Evolutionary conservation across 805 yeast species (phyloP), one percentile per base, ranked within the genome.

Genomic region (Maudiozyma turicensis): DNA sequence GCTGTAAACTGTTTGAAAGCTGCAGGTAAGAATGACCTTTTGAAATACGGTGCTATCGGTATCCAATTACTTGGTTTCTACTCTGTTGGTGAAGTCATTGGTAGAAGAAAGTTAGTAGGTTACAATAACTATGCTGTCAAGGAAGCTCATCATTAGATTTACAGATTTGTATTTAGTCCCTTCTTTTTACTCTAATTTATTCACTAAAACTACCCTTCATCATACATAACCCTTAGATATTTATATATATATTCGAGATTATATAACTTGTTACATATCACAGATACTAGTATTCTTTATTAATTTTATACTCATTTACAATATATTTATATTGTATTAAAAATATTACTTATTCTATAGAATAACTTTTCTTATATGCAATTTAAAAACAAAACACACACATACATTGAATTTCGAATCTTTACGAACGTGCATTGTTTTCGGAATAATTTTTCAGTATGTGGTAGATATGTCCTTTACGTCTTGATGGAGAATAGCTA

Each of bases 81-180:
- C 72, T 81, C 97, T 30, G 76, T 91, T 44, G 99, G 99, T 67
- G 99, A 93, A 77, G 81, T 90, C 59, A 77, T 93, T 64, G 99
- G 99, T 65, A 88, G 98, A 77, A 85, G 98, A 76, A 81, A 86
- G 63, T 60, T 93, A 52, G 86, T 89, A 64, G 96, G 97, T 58
- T 91, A 93, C 79, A 77, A 67, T 53, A 70, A 60, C 68, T 47
- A 54, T 37, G 38, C 54, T 8, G 30, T 15, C 29, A 28, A 39
- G 42, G 40, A 8, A 38, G 10, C 13, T 20, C 40, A 38, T 15
- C 40, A 38, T 38, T 38, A 28, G 14, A 13, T n/a, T 35, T 35
- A 15, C 13, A 9, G 26, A 20, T 20, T 4, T 20, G 26, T 20
- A 20, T 20, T 20, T 20, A 20, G 26, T 20, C 4, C 26, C 26